Evolutionary conservation across 371 early-diverging fungal genomes (phyloP).

Genomic region (Umbelopsis sp.): DNA sequence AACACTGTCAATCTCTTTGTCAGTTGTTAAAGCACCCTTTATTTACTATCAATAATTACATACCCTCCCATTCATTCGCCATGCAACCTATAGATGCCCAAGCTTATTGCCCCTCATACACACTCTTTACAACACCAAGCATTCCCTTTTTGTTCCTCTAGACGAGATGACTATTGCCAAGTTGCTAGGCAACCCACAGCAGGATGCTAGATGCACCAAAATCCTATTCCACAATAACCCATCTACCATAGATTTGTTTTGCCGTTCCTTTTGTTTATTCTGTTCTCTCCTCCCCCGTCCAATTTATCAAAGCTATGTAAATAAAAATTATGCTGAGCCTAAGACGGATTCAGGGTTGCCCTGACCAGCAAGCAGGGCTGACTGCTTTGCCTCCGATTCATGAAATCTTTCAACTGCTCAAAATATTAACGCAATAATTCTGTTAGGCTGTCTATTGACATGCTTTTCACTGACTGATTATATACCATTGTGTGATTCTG

Average conservation of each 20-base stretch:
- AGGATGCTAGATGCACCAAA: slow-evolving; percentile 14
- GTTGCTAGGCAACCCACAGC: slow-evolving; percentile 6
- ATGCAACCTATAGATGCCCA: not conserved
- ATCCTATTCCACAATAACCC: not conserved
- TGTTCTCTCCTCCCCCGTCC: too few relatives aligned
- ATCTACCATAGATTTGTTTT: slow-evolving; percentile 2
- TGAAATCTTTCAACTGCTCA: too few relatives aligned
- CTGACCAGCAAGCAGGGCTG: too few relatives aligned
- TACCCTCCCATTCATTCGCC: not conserved
- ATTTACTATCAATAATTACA: not conserved
- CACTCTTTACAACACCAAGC: not conserved
- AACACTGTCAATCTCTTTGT: slow-evolving; percentile 49
- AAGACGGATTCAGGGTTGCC: too few relatives aligned
- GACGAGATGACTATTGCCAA: not conserved
- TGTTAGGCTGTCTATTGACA: too few relatives aligned
- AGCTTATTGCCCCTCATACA: not conserved
- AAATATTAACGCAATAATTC: too few relatives aligned
- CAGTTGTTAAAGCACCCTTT: not conserved
- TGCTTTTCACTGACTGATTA: too few relatives aligned
- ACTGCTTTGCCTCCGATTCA: too few relatives aligned
- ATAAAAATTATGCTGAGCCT: too few relatives aligned
- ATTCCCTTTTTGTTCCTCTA: slow-evolving; percentile 3
- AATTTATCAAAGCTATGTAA: too few relatives aligned
- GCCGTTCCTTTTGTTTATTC: not conserved
- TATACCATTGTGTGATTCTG: too few relatives aligned